Conservation (phyloP, 192 early-diverging fungal species). For the Coemansia sp. region DNA sequence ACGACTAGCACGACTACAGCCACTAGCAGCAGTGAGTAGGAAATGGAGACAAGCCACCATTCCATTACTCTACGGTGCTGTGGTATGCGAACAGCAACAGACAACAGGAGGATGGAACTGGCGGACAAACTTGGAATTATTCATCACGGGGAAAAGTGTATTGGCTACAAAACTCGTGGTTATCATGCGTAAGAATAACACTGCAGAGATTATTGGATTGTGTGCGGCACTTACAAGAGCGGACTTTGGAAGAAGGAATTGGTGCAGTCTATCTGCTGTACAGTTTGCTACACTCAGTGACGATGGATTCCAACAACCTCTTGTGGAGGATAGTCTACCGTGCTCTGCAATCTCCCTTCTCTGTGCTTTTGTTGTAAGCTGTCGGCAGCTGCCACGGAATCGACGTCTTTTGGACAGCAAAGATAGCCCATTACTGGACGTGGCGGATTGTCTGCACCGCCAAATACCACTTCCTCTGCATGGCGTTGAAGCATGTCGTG, state of each 20-base stretch:
- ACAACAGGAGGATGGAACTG: background rate
- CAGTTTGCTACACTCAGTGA: too few relatives aligned
- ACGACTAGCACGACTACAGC: background rate
- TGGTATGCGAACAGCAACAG: constrained; percentile 17
- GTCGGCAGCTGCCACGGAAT: too few relatives aligned
- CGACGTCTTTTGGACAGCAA: background rate
- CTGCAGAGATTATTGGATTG: background rate
- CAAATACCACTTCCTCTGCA: background rate
- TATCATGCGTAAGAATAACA: background rate
- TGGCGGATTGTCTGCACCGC: background rate
- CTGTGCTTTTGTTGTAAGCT: too few relatives aligned
- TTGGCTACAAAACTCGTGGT: constrained; percentile 13
- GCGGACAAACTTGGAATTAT: constrained; percentile 12
- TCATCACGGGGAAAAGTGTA: background rate
- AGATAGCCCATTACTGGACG: background rate
- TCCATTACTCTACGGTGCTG: constrained; percentile 13
- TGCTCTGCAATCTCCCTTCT: too few relatives aligned
- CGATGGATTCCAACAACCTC: too few relatives aligned
- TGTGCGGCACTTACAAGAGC: background rate
- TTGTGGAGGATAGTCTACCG: too few relatives aligned
- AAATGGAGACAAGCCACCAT: constrained; percentile 17
- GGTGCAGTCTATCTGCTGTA: background rate
- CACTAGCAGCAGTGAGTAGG: constrained; percentile 5
- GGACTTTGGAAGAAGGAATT: background rate
- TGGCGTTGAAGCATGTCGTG: background rate